Evolutionary conservation across 2,329 filamentous ascomycete genomes (phyloP), one percentile per base, ranked within the genome.

Genomic region (Elsinoe fawcettii): DNA sequence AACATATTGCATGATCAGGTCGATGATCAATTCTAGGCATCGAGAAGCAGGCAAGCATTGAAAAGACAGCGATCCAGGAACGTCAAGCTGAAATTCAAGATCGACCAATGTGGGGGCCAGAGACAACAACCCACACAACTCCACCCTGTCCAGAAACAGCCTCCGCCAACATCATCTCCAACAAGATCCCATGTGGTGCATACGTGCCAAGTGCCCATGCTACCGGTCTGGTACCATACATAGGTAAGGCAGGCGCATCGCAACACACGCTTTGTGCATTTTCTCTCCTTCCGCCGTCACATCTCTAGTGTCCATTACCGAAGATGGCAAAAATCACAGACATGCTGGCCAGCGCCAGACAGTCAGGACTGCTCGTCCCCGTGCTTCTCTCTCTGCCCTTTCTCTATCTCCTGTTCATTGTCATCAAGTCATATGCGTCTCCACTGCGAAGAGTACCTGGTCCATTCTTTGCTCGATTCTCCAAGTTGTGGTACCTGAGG

Each of bases 391-490:
- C 34, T 11, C 49, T 53, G 5, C 49, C 49, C n/a, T 14, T 53
- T 5, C 32, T 53, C 32, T 53, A 18, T 9, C 2, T 59, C n/a
- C 2, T 53, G 11, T 58, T 59, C 39, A 14, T 39, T 12, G 18
- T 60, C 14, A 56, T 59, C 46, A 53, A 43, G n/a, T 7, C 39
- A 14, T 36, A 56, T 23, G 47, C 58, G 3, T 61, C 58, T 12
- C 60, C 61, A 8, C 46, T 64, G 11, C 58, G 60, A 37, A 53
- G 60, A 27, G 47, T 66, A 12, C 62, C 60, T 12, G 63, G 64
- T 11, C 64, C 64, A 12, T 58, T 62, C 30, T 14, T 61, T 5
- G 61, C 63, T 2, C 60, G 61, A 11, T 65, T 63, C 51, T 61
- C 64, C 5, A 57, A 58, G 7, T 43, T 62, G 9, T 66, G 62